Percentiles rank a stretch among this genome's conserved stretches.
phyloP scores from a whole-genome alignment of 495 filamentous ascomycete species.

The Tuber umbilicatum region DNA sequence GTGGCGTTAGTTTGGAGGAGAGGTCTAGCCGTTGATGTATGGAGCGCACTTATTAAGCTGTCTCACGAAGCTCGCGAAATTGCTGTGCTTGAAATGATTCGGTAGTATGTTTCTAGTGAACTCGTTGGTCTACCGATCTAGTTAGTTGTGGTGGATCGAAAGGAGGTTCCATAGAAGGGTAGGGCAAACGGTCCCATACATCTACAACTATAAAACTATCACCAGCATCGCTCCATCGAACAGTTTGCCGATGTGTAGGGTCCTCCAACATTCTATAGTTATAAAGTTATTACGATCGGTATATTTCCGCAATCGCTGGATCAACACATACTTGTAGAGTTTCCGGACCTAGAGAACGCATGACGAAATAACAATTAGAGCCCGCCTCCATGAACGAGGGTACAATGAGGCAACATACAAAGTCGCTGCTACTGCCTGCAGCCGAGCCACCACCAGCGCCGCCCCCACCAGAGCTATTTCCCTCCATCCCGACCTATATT shows the following conservation, averaged over 20 bases:
- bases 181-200: constrained; percentile 50
- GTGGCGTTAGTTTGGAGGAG: constrained; percentile 20
- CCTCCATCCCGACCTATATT: constrained; percentile 27
- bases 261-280: constrained; percentile 89
- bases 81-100: constrained; percentile 99
- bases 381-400: constrained; percentile 9
- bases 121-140: constrained; percentile 70
- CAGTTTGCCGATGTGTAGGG: constrained; percentile 81
- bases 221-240: constrained; percentile 89
- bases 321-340: constrained; percentile 77
- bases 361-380: constrained; percentile 36
- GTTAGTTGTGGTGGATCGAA: constrained; percentile 16
- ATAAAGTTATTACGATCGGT: constrained; percentile 38
- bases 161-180: background rate
- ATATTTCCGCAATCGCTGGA: constrained; percentile 24
- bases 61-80: constrained; percentile 97
- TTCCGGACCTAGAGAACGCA: constrained; percentile 73
- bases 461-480: constrained; percentile 48
- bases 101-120: constrained; percentile 96
- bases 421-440: constrained; percentile 70
- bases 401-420: constrained; percentile 50
- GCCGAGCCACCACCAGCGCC: constrained; percentile 53
- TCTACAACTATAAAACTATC: constrained; percentile 97
- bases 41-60: constrained; percentile 87
- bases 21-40: constrained; percentile 6